Evolutionary conservation across 768 basidiomycete species (phyloP), one percentile per base, ranked within the genome.

Genomic region (Pleurotus citrinopileatus): DNA sequence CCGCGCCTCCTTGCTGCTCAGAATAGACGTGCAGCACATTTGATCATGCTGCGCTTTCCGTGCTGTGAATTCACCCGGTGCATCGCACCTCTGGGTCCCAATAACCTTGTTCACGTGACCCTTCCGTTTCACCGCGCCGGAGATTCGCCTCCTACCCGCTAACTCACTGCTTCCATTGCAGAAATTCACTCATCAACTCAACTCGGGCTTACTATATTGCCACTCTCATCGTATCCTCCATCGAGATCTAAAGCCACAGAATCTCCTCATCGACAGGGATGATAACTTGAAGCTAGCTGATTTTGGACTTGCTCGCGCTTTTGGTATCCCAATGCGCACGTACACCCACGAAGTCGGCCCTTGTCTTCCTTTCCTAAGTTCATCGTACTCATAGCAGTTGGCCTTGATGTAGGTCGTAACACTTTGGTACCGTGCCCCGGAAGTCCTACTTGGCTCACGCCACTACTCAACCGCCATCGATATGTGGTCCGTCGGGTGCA

Each of bases 401-500:
- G 27, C 29, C 28, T 29, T n/a, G n/a, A n/a, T n/a, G 12, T 44
- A 99, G 97, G 97, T 99, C 44, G 97, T 99, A 19, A 99, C 97
- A 8, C 80, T 99, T 34, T 99, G 97, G 97, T 99, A 99, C 67
- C 92, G 97, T 45, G 93, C 96, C 3, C 97, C 97, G 2, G 97
- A 99, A 69, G 96, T 99, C 46, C 77, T 99, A 17, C 86, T 99
- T 1, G 96, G 96, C 26, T 89, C 92, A 3, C 86, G 95, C 38
- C 94, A 98, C 68, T 99, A 99, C 72, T 88, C 93, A 13, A 99
- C 97, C 2, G 92, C 94, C 2, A 91, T 99, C 63, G 97, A 99
- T 73, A 97, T 98, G 93, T 99, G 97, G 97, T 95, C 93, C n/a
- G 96, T 99, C 19, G 97, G 90, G 0, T 98, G 95, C 65, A 98